Evolutionary conservation across 2,329 filamentous ascomycete genomes (phyloP).

Genomic region (Truncatella angustata): DNA sequence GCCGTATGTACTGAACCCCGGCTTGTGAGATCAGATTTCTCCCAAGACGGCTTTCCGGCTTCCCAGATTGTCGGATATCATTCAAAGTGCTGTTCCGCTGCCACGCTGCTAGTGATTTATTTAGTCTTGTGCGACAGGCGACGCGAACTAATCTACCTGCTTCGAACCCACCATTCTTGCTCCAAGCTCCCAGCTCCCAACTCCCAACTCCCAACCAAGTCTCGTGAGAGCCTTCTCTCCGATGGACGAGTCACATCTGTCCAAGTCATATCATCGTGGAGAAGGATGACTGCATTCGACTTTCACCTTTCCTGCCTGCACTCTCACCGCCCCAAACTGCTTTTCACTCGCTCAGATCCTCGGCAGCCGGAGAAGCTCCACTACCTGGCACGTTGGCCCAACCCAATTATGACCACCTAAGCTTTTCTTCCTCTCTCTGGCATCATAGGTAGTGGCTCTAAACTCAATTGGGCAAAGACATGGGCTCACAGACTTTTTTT

Average conservation of each 20-base stretch:
- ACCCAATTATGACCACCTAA: constrained; percentile 5
- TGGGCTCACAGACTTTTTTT: background rate
- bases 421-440: constrained; percentile 1
- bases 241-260: constrained; percentile 2
- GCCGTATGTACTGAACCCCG: background rate
- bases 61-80: constrained; percentile 7
- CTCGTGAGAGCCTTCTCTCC: no score
- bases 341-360: constrained; percentile 10
- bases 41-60: constrained; percentile 6
- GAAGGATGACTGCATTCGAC: constrained; percentile 3
- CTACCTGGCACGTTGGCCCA: constrained; percentile 2
- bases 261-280: constrained; percentile 8
- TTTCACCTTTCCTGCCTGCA: background rate
- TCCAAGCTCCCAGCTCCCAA: background rate
- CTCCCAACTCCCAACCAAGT: background rate
- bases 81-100: background rate
- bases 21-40: background rate
- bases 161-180: no score
- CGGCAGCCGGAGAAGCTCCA: constrained; percentile 5
- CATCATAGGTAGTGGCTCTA: background rate
- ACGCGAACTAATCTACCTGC: no score
- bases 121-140: constrained; percentile 1
- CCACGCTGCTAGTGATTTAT: background rate
- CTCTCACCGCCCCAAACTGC: constrained; percentile 6
- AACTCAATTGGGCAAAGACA: constrained; percentile 2